These are phyloP conservation scores for Neurospora tetrasperma DNA, from an alignment of 495 filamentous ascomycete genomes.

Conservation along the genomic window DNA sequence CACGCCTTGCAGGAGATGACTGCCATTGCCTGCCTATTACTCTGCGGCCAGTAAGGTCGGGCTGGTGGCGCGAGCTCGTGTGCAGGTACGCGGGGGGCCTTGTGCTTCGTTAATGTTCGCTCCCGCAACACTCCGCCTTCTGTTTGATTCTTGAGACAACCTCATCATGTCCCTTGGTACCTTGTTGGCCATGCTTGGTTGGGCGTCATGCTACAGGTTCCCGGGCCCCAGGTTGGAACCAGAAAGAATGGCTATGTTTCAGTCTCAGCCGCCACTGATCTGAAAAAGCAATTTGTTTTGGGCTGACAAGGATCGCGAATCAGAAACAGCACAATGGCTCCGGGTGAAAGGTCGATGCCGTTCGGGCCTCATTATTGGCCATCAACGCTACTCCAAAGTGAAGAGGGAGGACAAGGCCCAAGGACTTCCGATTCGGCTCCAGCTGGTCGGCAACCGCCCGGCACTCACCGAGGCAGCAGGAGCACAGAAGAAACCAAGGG, in stretches of 20 bases:
- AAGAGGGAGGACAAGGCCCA: not conserved
- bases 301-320: constrained; percentile 8
- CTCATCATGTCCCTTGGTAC: constrained; percentile 7
- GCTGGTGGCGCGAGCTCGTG: not conserved
- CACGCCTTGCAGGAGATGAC: not conserved
- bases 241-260: constrained; percentile 18
- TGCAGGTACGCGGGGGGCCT: not conserved
- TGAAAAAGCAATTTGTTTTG: constrained; percentile 5
- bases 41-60: not conserved
- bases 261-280: constrained; percentile 16
- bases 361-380: constrained; percentile 3
- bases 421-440: not conserved
- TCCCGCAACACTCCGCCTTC: not conserved
- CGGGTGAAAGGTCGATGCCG: not conserved
- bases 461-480: not conserved
- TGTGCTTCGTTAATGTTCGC: constrained; percentile 7
- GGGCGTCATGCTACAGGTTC: not conserved
- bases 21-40: not conserved
- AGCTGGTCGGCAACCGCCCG: not conserved
- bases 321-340: constrained; percentile 2
- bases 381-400: not conserved
- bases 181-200: constrained; percentile 6
- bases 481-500: not conserved
- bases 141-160: constrained; percentile 23
- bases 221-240: constrained; percentile 6